Evolutionary conservation across 805 yeast genomes (phyloP).

Genomic region (Wickerhamiella alocasiicola): DNA sequence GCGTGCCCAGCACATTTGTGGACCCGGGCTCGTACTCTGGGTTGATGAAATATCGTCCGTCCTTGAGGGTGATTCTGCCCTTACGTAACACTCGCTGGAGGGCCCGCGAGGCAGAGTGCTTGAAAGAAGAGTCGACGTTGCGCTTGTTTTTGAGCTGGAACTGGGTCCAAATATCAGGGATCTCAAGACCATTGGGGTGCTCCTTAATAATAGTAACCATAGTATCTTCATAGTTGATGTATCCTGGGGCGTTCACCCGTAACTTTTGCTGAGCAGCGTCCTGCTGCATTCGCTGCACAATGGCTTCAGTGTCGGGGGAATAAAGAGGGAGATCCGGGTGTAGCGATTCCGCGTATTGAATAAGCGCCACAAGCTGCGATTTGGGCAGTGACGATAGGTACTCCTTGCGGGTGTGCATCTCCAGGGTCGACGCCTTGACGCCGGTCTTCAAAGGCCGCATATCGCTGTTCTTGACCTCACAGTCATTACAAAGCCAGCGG

Average conservation of each 20-base stretch:
- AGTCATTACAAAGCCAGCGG: slow-evolving; percentile 31
- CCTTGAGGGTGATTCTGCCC: slow-evolving; percentile 25
- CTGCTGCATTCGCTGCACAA: slow-evolving; percentile 27
- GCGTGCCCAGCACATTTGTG: slow-evolving; percentile 24
- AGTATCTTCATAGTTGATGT: slow-evolving; percentile 25
- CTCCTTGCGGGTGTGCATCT: slow-evolving; percentile 28
- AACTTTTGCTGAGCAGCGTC: slow-evolving; percentile 21
- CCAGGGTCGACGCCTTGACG: slow-evolving; percentile 25
- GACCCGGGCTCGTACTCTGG: slow-evolving; percentile 26
- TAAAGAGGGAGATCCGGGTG: slow-evolving; percentile 30
- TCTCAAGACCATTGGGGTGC: slow-evolving; percentile 20
- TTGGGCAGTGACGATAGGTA: slow-evolving; percentile 29
- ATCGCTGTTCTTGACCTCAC: slow-evolving; percentile 28
- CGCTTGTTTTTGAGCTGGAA: slow-evolving; percentile 20
- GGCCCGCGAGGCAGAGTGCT: slow-evolving; percentile 29
- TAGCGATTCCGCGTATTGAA: slow-evolving; percentile 29
- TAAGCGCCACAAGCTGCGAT: slow-evolving; percentile 31
- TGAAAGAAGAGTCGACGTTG: slow-evolving; percentile 25
- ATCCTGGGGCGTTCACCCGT: slow-evolving; percentile 12
- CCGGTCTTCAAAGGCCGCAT: slow-evolving; percentile 29
- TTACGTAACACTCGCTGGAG: slow-evolving; percentile 28
- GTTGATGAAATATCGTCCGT: slow-evolving; percentile 25
- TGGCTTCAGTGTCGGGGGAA: slow-evolving; percentile 28
- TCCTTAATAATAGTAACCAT: slow-evolving; percentile 25
- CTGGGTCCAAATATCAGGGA: slow-evolving; percentile 18